These are phyloP conservation scores for Suillus paluster DNA, from an alignment of 768 basidiomycete species.

Conservation along the genomic window DNA sequence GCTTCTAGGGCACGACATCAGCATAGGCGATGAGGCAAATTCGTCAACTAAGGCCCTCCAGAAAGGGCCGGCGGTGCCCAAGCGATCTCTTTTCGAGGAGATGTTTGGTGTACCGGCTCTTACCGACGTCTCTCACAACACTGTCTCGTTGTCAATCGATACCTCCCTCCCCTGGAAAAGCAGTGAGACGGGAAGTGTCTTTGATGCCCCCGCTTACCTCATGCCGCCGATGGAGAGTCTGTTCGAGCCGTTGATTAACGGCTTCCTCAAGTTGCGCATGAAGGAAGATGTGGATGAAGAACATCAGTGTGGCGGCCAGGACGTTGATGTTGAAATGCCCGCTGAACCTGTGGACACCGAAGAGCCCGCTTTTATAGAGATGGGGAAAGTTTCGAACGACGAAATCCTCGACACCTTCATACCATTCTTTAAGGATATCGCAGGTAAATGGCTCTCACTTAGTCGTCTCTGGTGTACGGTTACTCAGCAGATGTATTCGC, in stretches of 20 bases:
- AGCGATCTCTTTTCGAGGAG: constrained; percentile 81
- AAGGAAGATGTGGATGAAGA: constrained; percentile 20
- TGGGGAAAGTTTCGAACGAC: constrained; percentile 46
- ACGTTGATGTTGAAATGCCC: constrained; percentile 50
- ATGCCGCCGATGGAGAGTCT: constrained; percentile 74
- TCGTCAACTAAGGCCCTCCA: constrained; percentile 43
- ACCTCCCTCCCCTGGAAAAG: constrained; percentile 39
- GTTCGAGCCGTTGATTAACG: constrained; percentile 65
- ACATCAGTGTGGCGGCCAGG: constrained; percentile 27
- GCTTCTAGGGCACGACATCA: constrained; percentile 65
- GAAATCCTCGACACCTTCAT: constrained; percentile 64
- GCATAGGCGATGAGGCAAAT: constrained; percentile 46
- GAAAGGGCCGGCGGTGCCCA: constrained; percentile 35
- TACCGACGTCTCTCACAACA: constrained; percentile 25
- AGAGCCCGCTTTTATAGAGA: constrained; percentile 22
- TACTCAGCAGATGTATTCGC: constrained; percentile 8
- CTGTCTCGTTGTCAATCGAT: constrained; percentile 16
- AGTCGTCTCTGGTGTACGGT: not conserved
- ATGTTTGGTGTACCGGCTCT: constrained; percentile 87
- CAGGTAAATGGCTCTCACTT: constrained; percentile 41
- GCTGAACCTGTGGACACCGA: constrained; percentile 33
- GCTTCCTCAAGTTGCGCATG: constrained; percentile 45
- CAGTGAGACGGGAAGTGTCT: constrained; percentile 51
- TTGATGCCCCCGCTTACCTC: constrained; percentile 75
- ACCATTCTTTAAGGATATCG: constrained; percentile 59